Base-by-base conservation (phyloP, 1,139 yeast species). In the Scheffersomyces illinoinensis region DNA sequence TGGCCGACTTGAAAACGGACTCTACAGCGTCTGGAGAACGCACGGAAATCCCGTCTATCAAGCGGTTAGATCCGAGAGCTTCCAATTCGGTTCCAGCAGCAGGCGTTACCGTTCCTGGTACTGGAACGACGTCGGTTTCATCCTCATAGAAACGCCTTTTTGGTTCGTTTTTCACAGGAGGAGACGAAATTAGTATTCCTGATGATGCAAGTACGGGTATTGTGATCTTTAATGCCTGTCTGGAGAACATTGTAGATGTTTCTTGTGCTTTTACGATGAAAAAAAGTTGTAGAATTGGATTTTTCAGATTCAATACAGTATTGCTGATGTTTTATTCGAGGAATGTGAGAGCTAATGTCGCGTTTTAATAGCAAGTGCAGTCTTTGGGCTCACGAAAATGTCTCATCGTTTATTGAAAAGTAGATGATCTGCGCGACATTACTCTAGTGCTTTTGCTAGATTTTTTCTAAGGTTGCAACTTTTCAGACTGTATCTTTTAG, bases 71-170 rank as follows among this genome's bases (percentile, higher is more conserved):
- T 47, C 84, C 81, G 65, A 79, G 68, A 2, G 71, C 63, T 62
- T 79, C 75, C 59, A 79, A 69, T 64, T 82, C 82, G 43, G 82
- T 71, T 10, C 79, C 83, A 24, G 82, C 74, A n/a, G 86, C 84
- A n/a, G 85, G 76, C n/a, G 77, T 74, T 2, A 78, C 76, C 0
- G 84, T 83, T 20, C 86, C 91, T 65, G 85, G 90, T 61, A 78
- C 75, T 50, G 85, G 89, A 56, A 73, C 81, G 57, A 77, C 78
- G 52, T 74, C 73, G 53, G 78, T 76, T 56, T 86, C 89, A 64
- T 85, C 87, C 61, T 85, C 89, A 69, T 90, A 89, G 68, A 89
- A 89, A 46, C 71, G 74, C 61, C 90, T 81, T 64, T 76, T 79
- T 23, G 73, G 47, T 47, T 77, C 80, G 59, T 71, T 72, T 24